Conservation (phyloP, 2,329 filamentous ascomycete species). For the Fusarium equiseti region DNA sequence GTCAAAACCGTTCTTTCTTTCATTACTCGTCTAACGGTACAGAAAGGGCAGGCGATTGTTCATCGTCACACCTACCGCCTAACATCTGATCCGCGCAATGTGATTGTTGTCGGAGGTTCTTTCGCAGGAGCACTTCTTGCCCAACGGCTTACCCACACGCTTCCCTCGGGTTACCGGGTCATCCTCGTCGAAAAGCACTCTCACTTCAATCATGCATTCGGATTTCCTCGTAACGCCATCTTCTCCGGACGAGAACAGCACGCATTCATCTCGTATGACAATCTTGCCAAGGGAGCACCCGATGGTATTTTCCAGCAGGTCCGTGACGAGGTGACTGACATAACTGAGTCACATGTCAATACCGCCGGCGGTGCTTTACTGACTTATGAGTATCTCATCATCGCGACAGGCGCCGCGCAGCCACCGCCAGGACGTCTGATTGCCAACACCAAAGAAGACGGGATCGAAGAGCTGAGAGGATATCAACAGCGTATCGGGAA, state of each 20-base stretch:
- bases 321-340: conserved; percentile 6
- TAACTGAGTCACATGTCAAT: neutral
- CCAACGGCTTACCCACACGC: conserved; percentile 10
- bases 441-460: neutral
- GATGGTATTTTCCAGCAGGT: conserved; percentile 19
- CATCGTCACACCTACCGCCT: conserved; percentile 27
- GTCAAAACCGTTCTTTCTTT: conserved; percentile 3
- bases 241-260: conserved; percentile 10
- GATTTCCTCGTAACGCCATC: conserved; percentile 28
- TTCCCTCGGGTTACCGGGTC: conserved; percentile 29
- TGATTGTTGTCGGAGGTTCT: conserved; percentile 28
- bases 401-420: conserved; percentile 34
- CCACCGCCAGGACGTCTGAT: conserved; percentile 24
- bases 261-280: conserved; percentile 23
- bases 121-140: conserved; percentile 26
- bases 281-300: conserved; percentile 1
- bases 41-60: neutral
- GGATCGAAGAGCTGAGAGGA: conserved; percentile 7
- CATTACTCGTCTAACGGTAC: neutral
- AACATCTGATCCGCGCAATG: conserved; percentile 13
- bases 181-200: conserved; percentile 34
- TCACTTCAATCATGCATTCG: conserved; percentile 32
- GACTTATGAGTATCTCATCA: conserved; percentile 16
- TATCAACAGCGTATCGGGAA: conserved; percentile 9
- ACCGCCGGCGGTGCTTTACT: neutral